These are phyloP conservation scores for Calophaca sinica DNA, from an alignment of 306 rosid species.

Conservation along the genomic window DNA sequence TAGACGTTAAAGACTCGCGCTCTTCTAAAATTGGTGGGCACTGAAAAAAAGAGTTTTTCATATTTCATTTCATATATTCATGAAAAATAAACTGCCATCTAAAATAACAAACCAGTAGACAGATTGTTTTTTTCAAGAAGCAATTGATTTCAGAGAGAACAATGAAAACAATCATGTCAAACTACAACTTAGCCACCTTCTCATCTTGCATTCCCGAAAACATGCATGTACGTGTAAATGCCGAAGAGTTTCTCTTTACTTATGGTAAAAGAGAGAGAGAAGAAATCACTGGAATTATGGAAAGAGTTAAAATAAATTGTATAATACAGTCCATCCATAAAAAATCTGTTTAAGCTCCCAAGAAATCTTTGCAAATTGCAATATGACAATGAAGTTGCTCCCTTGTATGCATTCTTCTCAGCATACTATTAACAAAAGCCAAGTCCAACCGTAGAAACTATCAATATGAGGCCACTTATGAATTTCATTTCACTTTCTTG, in stretches of 20 bases:
- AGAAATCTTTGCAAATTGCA: conserved; percentile 34
- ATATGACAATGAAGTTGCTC: conserved; percentile 26
- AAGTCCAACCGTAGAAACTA: conserved; percentile 14
- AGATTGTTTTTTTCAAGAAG: neutral
- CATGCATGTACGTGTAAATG: neutral
- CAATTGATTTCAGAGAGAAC: conserved; percentile 25
- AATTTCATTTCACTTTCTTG: conserved; percentile 26
- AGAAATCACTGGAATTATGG: neutral
- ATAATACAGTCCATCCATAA: neutral
- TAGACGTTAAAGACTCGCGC: conserved; percentile 58
- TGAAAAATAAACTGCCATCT: conserved; percentile 3
- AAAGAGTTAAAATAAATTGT: conserved; percentile 24
- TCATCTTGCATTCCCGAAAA: neutral
- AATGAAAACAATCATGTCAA: conserved; percentile 17
- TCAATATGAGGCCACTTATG: conserved; percentile 29
- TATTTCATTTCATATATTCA: conserved; percentile 16
- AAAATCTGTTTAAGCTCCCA: conserved; percentile 17
- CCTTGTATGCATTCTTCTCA: neutral
- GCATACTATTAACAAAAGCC: conserved; percentile 10
- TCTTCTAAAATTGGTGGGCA: conserved; percentile 70
- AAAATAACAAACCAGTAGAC: conserved; percentile 24
- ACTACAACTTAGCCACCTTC: conserved; percentile 12
- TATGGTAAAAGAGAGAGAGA: conserved; percentile 21
- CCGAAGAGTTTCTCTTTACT: conserved; percentile 16
- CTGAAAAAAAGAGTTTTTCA: conserved; percentile 56